A percentile compares a stretch with the other conserved stretches of the same genome.
Conservation (phyloP, 768 basidiomycete genomes). For the Tylopilus balloui region DNA sequence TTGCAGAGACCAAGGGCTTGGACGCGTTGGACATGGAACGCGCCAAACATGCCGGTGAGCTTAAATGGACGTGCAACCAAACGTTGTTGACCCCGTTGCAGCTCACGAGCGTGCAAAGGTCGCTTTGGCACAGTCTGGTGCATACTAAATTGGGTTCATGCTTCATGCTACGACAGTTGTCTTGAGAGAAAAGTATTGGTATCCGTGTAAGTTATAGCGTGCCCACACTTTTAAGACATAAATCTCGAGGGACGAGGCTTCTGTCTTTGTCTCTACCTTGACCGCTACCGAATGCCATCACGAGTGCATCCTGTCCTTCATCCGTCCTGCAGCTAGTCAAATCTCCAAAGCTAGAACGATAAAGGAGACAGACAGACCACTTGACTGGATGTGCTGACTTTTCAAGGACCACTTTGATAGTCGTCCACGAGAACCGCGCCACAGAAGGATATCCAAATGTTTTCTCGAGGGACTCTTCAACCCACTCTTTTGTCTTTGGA, state of each 20-base stretch:
- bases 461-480: conserved; percentile 69
- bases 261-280: conserved; percentile 75
- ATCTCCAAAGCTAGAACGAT: neutral
- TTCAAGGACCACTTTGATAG: conserved; percentile 80
- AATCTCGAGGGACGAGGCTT: conserved; percentile 64
- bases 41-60: conserved; percentile 23
- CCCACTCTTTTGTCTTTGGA: conserved; percentile 88
- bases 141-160: conserved; percentile 10
- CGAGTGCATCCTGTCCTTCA: conserved; percentile 72
- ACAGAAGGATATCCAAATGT: conserved; percentile 91
- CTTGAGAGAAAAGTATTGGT: conserved; percentile 11
- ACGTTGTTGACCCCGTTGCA: conserved; percentile 5
- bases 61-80: neutral
- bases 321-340: conserved; percentile 57
- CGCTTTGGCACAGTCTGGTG: conserved; percentile 12
- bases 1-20: conserved; percentile 25
- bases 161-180: neutral
- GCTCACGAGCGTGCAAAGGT: conserved; percentile 10
- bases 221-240: conserved; percentile 66
- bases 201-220: conserved; percentile 41
- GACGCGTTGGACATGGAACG: conserved; percentile 19
- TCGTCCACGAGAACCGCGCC: conserved; percentile 94
- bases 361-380: conserved; percentile 52
- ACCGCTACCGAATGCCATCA: conserved; percentile 68
- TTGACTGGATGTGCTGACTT: conserved; percentile 72